A percentile compares a stretch with the other conserved stretches of the same genome.
Evolutionary conservation across 495 filamentous ascomycete genomes (phyloP).

Genomic region (Penicillium soppii): DNA sequence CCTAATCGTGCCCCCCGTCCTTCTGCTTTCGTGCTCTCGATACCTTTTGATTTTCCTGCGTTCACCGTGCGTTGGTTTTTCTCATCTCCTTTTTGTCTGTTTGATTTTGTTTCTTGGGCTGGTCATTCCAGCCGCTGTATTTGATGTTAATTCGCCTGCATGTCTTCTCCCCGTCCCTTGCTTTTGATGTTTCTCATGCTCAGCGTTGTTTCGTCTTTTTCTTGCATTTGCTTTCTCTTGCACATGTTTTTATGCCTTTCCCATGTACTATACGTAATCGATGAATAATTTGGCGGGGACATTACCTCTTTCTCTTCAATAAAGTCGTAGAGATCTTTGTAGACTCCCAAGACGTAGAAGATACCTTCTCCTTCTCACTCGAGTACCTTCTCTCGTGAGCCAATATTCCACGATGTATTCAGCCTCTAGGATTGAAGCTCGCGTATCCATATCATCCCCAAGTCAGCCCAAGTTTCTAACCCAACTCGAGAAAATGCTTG

Average conservation of each 20-base stretch:
- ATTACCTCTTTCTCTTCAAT: neutral
- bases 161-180: conserved; percentile 17
- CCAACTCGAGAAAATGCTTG: no score
- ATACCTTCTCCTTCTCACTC: no score
- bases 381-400: no score
- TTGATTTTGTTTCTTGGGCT: conserved; percentile 18
- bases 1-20: conserved; percentile 34
- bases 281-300: conserved; percentile 40
- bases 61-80: conserved; percentile 6
- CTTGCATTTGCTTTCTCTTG: conserved; percentile 21
- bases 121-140: conserved; percentile 25
- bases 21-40: conserved; percentile 28
- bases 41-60: conserved; percentile 26
- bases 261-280: conserved; percentile 48
- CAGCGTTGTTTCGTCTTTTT: conserved; percentile 18
- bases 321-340: neutral
- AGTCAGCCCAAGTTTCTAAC: no score
- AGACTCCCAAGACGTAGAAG: no score
- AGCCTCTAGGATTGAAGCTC: no score
- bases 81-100: conserved; percentile 13
- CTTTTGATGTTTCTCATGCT: conserved; percentile 14
- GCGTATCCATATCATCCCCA: no score
- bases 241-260: conserved; percentile 37
- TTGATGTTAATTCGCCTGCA: conserved; percentile 26
- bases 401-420: no score